Evolutionary conservation across 2,329 filamentous ascomycete genomes (phyloP), one percentile per base, ranked within the genome.

Genomic region (Penicillium oxalicum): DNA sequence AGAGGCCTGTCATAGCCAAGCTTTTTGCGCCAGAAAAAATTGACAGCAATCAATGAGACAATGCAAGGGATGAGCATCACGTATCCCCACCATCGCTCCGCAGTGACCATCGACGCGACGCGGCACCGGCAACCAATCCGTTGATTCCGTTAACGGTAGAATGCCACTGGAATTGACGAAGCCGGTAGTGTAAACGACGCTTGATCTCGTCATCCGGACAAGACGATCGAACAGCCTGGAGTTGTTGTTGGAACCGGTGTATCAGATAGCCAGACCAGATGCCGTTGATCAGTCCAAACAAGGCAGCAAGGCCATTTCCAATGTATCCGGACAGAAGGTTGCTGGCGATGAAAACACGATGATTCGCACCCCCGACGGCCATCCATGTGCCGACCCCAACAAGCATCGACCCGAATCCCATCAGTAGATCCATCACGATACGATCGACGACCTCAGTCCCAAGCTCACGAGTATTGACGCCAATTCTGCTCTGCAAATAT

Each of bases 241-340:
- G 58, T 25, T 79, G 76, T 0, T 56, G 53, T 9, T 64, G 63
- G 29, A 75, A 75, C 11, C 73, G 70, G 1, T 45, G 41, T 28
- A 70, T 70, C 1, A 80, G 61, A 50, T 70, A 74, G 0, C 53
- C 54, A 0, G 75, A 76, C 78, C 77, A 81, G 4, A 62, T 44
- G 0, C 70, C 69, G 56, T 79, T 81, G 37, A 72, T 46, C 0
- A 79, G 44, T 2, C 76, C 78, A 40, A 74, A 81, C 0, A 74
- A 25, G 0, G 76, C 76, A 2, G 76, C 71, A 1, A 75, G 70
- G 0, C 70, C 65, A 49, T 81, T 81, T 2, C 78, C 78, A 13
- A 81, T 66, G 50, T 79, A 80, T 1, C 78, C 78, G 0, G 78
- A 79, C 0, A 81, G 59, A 2, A 80, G 59, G 47, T 81, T 81